Evolutionary conservation across 1,139 yeast species (phyloP).

Genomic region (Blastobotrys elegans): DNA sequence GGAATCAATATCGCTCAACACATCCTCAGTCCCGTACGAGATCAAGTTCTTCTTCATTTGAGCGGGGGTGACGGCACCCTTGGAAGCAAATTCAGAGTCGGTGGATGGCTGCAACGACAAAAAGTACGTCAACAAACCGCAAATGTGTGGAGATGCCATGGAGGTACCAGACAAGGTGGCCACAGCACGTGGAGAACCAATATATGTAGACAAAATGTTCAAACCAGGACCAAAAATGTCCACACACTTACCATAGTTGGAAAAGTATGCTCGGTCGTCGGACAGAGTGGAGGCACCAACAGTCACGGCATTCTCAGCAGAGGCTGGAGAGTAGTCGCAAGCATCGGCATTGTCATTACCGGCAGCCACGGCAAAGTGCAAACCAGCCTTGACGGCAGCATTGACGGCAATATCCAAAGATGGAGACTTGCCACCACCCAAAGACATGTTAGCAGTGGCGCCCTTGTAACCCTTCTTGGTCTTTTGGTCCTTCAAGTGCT

Average conservation of each 20-base stretch:
- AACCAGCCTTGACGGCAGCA: constrained; percentile 54
- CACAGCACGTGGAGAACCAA: constrained; percentile 77
- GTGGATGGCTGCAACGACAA: constrained; percentile 86
- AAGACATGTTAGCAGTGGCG: constrained; percentile 55
- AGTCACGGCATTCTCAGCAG: constrained; percentile 53
- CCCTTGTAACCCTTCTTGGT: constrained; percentile 49
- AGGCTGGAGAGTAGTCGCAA: constrained; percentile 58
- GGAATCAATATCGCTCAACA: constrained; percentile 64
- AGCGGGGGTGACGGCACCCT: constrained; percentile 64
- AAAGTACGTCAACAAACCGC: constrained; percentile 80
- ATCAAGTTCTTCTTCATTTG: constrained; percentile 86
- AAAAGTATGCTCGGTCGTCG: constrained; percentile 53
- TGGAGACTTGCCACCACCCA: constrained; percentile 56
- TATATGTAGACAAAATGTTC: constrained; percentile 53
- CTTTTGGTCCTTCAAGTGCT: constrained; percentile 35
- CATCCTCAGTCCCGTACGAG: constrained; percentile 68
- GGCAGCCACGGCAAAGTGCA: constrained; percentile 62
- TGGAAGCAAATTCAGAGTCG: constrained; percentile 63
- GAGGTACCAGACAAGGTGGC: constrained; percentile 96
- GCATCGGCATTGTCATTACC: constrained; percentile 64
- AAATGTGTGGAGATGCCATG: constrained; percentile 98
- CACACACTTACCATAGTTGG: constrained; percentile 63
- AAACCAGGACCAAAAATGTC: constrained; percentile 63
- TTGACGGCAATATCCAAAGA: constrained; percentile 51
- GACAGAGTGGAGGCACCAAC: constrained; percentile 52